Evolutionary conservation across 1,139 yeast species (phyloP).

Genomic region (Yamadazyma sp.): DNA sequence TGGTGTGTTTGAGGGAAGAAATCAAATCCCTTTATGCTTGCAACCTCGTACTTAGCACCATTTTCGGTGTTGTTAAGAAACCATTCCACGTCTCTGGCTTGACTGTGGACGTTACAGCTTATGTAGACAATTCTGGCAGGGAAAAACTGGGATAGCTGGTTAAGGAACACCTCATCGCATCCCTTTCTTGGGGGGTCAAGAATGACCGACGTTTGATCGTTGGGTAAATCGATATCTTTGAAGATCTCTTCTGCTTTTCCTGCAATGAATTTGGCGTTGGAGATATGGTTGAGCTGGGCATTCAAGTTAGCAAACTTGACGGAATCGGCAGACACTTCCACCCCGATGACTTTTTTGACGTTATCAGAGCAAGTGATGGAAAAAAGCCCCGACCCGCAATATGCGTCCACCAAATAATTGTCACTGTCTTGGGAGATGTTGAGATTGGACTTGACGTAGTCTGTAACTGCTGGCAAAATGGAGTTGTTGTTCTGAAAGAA

Average conservation of each 20-base stretch:
- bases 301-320: constrained; percentile 84
- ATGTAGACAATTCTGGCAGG: constrained; percentile 90
- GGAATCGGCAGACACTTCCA: constrained; percentile 89
- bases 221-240: constrained; percentile 69
- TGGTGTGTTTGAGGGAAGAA: constrained; percentile 98
- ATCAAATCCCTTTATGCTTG: constrained; percentile 89
- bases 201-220: constrained; percentile 78
- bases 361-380: constrained; percentile 81
- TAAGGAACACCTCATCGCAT: constrained; percentile 83
- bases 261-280: constrained; percentile 78
- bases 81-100: constrained; percentile 90
- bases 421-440: constrained; percentile 32
- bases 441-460: constrained; percentile 69
- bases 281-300: constrained; percentile 70
- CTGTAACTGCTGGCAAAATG: constrained; percentile 78
- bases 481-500: constrained; percentile 96
- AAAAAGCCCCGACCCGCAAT: constrained; percentile 95
- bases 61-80: constrained; percentile 67
- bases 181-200: constrained; percentile 98
- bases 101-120: constrained; percentile 96
- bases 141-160: constrained; percentile 76
- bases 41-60: constrained; percentile 65
- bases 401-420: constrained; percentile 84
- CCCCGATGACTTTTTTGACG: constrained; percentile 85
- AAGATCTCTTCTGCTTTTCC: constrained; percentile 94